phyloP scores from a whole-genome alignment of 2,329 filamentous ascomycete genomes.

The Alternaria longipes region DNA sequence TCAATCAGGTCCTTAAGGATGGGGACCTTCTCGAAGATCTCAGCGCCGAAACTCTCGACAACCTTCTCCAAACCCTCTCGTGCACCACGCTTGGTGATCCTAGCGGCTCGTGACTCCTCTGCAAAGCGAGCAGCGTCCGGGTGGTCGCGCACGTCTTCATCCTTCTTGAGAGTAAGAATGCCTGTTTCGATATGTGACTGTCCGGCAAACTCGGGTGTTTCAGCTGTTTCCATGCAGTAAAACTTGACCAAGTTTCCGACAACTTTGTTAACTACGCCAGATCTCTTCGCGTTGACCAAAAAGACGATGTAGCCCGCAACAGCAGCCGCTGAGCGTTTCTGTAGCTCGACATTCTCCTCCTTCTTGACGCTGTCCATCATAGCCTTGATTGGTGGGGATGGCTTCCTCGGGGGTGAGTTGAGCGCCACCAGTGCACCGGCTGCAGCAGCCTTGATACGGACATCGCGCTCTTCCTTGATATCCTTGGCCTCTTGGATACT shows the following conservation, averaged over 20 bases:
- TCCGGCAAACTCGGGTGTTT: constrained; percentile 92
- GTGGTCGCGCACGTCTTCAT: constrained; percentile 94
- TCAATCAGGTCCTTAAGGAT: constrained; percentile 85
- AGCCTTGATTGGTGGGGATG: constrained; percentile 88
- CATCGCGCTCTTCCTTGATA: constrained; percentile 82
- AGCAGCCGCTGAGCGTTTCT: constrained; percentile 84
- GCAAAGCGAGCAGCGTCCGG: constrained; percentile 91
- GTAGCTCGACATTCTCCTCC: constrained; percentile 89
- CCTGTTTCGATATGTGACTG: constrained; percentile 80
- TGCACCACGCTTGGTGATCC: constrained; percentile 89
- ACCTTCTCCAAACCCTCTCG: constrained; percentile 94
- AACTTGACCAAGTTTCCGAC: constrained; percentile 96
- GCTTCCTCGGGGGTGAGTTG: constrained; percentile 88
- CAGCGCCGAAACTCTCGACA: constrained; percentile 77
- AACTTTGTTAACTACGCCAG: constrained; percentile 91
- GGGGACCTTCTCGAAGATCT: constrained; percentile 83
- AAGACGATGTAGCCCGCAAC: constrained; percentile 86
- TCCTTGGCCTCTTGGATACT: constrained; percentile 82
- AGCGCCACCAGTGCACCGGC: constrained; percentile 91
- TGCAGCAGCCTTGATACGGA: constrained; percentile 85
- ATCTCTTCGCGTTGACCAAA: constrained; percentile 80
- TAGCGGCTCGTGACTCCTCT: constrained; percentile 84
- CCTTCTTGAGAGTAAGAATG: constrained; percentile 93
- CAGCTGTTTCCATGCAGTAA: constrained; percentile 95
- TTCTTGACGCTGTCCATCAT: constrained; percentile 99